phyloP scores from a whole-genome alignment of 352 stramenopile species.

The Achlya hypogyna region DNA sequence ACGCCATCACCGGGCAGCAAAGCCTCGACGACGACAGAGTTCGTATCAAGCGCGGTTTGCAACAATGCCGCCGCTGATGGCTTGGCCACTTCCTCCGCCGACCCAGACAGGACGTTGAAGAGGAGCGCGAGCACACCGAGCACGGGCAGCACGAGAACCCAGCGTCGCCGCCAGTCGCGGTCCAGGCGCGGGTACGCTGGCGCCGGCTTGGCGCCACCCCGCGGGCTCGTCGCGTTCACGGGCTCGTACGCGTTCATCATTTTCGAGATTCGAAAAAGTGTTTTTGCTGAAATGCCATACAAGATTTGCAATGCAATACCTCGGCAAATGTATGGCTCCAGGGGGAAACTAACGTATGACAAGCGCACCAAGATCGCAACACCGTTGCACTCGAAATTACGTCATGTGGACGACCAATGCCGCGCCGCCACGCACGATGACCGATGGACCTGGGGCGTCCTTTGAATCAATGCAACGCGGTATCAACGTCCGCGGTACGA shows the following conservation, averaged over 20 bases:
- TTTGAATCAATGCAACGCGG: too few species aligned
- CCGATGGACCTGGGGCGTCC: too few species aligned
- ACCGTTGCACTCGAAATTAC: too few species aligned
- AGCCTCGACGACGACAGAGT: constrained; percentile 6
- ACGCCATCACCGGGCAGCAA: constrained; percentile 1
- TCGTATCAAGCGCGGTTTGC: background rate
- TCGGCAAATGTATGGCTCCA: too few species aligned
- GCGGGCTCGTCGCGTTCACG: background rate
- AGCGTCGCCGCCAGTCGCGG: background rate
- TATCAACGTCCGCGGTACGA: too few species aligned
- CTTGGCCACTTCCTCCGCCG: background rate
- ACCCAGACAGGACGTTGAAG: background rate
- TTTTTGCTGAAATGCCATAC: too few species aligned
- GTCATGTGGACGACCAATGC: too few species aligned
- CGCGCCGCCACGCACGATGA: too few species aligned
- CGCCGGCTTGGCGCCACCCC: background rate
- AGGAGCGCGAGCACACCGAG: background rate
- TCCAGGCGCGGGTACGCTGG: background rate
- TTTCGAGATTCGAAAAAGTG: too few species aligned
- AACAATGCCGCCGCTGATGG: background rate
- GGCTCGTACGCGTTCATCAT: constrained; percentile 7
- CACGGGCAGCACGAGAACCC: background rate
- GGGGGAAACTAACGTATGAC: too few species aligned
- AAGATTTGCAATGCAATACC: too few species aligned
- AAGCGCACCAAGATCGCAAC: too few species aligned